Evolutionary conservation across 2,329 filamentous ascomycete genomes (phyloP), one percentile per base, ranked within the genome.

Genomic region (Aaosphaeria arxii): DNA sequence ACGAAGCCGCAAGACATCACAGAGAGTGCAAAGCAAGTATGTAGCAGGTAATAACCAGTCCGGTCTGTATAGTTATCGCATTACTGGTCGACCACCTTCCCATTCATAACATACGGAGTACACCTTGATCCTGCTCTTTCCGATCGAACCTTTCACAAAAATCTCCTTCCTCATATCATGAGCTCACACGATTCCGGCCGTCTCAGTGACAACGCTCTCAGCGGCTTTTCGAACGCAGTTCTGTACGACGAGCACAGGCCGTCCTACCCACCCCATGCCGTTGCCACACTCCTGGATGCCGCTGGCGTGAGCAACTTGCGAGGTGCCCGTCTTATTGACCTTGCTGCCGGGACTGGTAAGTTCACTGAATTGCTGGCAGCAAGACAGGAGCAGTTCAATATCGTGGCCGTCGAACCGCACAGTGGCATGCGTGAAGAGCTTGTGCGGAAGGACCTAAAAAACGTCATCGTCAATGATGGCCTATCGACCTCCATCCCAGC

Each of bases 261-360:
- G 1, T 81, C 82, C 0, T 90, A 89, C 66, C 78, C 82, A 1
- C 55, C 74, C 1, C 75, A 77, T 47, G 81, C 82, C 4, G 79
- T 88, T 11, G 71, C 80, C 17, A 67, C 71, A 33, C 78, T 91
- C 13, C 77, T 91, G 4, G 57, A 64, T 11, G 73, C 77, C 43
- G 71, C 87, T n/a, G 69, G 73, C 5, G 65, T 89, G 6, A 69
- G 74, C 30, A 75, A 73, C 29, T 59, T 74, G 13, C 44, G 68
- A 5, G 70, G 73, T 41, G 77, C 78, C 11, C 76, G 69, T 40
- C 69, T 88, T 38, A 64, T 88, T 28, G 86, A 89, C 62, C 72
- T 89, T 13, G 86, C 79, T 1, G 83, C 84, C 3, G 85, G 86
- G 0, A 88, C 85, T 1, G 86, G 86, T 29, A 88, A 88, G 60